Evolutionary conservation across 2,329 filamentous ascomycete genomes (phyloP).

Genomic region (Beauveria brongniartii): DNA sequence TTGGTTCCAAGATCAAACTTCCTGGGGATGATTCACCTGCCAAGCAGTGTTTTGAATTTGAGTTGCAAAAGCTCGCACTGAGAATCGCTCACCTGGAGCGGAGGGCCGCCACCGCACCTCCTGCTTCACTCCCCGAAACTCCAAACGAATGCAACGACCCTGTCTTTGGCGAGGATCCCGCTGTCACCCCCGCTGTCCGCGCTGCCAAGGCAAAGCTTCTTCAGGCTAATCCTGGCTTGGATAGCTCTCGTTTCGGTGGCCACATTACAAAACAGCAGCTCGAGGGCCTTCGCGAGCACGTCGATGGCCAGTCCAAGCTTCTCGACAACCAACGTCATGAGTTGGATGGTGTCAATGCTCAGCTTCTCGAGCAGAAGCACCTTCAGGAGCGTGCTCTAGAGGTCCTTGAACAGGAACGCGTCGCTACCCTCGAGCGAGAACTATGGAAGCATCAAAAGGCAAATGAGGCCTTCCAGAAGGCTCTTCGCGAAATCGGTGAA

Average conservation of each 20-base stretch:
- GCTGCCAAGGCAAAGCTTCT: constrained; percentile 38
- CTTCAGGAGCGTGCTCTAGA: constrained; percentile 76
- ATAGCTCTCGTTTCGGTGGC: constrained; percentile 29
- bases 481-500: constrained; percentile 89
- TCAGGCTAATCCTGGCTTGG: constrained; percentile 32
- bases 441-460: constrained; percentile 96
- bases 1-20: constrained; percentile 52
- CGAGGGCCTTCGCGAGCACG: constrained; percentile 77
- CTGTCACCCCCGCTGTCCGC: constrained; percentile 32
- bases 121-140: constrained; percentile 65
- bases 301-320: constrained; percentile 88
- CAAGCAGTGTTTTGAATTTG: constrained; percentile 73
- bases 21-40: constrained; percentile 68
- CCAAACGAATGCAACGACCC: constrained; percentile 67
- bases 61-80: constrained; percentile 69
- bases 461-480: constrained; percentile 97
- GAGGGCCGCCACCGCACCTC: constrained; percentile 55
- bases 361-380: constrained; percentile 77
- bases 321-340: constrained; percentile 82
- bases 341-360: constrained; percentile 75
- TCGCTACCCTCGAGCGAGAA: constrained; percentile 83
- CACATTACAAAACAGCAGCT: constrained; percentile 74
- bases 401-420: constrained; percentile 77
- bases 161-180: constrained; percentile 48
- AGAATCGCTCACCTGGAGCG: constrained; percentile 78